Conservation (phyloP, 73 alveolate species). For the Tetrahymena elliotti region DNA sequence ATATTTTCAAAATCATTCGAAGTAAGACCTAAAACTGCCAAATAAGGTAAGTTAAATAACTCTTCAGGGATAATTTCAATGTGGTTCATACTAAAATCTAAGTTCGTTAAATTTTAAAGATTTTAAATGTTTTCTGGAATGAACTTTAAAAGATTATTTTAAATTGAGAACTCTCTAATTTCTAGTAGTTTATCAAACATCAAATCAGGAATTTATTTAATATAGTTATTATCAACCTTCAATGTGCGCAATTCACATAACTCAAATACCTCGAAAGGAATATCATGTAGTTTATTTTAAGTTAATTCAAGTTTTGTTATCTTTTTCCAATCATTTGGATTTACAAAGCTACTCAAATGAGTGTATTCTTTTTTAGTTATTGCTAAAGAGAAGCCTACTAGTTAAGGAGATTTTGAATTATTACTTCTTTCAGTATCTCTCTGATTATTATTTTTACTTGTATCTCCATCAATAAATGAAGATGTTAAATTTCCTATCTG, state of each 20-base stretch:
- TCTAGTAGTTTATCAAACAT: conserved; percentile 1
- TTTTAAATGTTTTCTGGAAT: neutral
- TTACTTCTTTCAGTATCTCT: neutral
- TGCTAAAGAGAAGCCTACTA: neutral
- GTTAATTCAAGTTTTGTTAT: conserved; percentile 4
- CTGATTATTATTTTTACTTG: neutral
- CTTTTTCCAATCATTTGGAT: neutral
- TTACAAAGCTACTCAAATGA: neutral
- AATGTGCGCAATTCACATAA: neutral
- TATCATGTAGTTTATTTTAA: neutral
- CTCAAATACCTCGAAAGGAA: neutral
- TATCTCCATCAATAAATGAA: neutral
- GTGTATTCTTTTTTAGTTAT: neutral
- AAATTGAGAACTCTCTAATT: neutral
- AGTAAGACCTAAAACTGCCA: conserved; percentile 45
- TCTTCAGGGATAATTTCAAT: conserved; percentile 38
- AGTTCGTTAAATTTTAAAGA: neutral
- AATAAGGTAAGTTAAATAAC: conserved; percentile 5
- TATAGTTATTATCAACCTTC: conserved; percentile 20
- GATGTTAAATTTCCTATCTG: neutral
- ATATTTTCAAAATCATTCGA: conserved; percentile 55
- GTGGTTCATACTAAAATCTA: conserved; percentile 12
- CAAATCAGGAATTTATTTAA: neutral
- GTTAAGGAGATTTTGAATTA: neutral
- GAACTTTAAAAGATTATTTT: neutral